These are phyloP conservation scores for Pyrrhoderma noxium DNA, from an alignment of 1,284 basidiomycete species.

Conservation along the genomic window DNA sequence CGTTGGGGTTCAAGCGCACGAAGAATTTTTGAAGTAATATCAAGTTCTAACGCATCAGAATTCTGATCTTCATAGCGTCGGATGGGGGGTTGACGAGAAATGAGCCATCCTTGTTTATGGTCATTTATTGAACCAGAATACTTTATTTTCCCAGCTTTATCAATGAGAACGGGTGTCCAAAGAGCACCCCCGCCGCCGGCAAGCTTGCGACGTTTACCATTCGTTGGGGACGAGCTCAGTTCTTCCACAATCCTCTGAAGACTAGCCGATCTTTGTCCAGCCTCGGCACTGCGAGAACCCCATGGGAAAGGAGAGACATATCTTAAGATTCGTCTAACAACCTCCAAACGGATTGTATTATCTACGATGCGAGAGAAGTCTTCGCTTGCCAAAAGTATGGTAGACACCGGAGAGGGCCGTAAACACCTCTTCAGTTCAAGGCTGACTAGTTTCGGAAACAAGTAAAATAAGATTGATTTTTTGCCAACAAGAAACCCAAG, in stretches of 20 bases:
- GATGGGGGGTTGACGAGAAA: constrained; percentile 21
- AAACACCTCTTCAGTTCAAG: constrained; percentile 28
- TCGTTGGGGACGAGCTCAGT: constrained; percentile 30
- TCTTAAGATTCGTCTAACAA: constrained; percentile 58
- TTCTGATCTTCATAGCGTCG: background rate
- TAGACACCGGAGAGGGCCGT: constrained; percentile 42
- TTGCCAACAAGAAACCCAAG: constrained; percentile 13
- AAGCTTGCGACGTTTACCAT: constrained; percentile 25
- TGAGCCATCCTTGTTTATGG: constrained; percentile 20
- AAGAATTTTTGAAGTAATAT: constrained; percentile 14
- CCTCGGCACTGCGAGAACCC: constrained; percentile 59
- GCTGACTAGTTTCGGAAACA: constrained; percentile 23
- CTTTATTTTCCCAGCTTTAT: constrained; percentile 13
- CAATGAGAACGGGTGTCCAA: constrained; percentile 45
- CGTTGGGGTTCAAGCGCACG: background rate
- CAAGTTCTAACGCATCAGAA: constrained; percentile 12
- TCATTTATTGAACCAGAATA: background rate
- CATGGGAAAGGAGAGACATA: constrained; percentile 66
- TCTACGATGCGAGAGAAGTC: constrained; percentile 31
- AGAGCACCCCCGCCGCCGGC: constrained; percentile 52
- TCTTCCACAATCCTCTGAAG: constrained; percentile 39
- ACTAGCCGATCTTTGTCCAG: constrained; percentile 38
- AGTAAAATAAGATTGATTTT: constrained; percentile 20
- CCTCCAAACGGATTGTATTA: constrained; percentile 33
- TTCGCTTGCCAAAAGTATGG: constrained; percentile 38